Evolutionary conservation across 2,329 filamentous ascomycete genomes (phyloP), one percentile per base, ranked within the genome.

Genomic region (Pseudocercospora fijiensis): DNA sequence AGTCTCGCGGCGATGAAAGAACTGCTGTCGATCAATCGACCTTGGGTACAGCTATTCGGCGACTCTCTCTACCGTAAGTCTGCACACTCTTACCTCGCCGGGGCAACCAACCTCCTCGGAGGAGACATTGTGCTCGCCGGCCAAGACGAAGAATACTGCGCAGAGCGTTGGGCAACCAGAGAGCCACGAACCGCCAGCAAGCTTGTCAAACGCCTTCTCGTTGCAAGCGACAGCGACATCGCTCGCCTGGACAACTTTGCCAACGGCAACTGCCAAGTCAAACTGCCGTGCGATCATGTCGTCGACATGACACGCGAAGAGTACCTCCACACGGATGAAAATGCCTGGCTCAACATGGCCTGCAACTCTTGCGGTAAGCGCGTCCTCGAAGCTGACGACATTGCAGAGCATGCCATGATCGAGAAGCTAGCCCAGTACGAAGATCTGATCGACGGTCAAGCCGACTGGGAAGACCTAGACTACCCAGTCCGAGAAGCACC

Each of bases 21-120:
- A 13, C 4, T 63, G 4, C 30, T 63, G 11, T 47, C 45, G 16
- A 47, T 59, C 24, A 20, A 22, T 9, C 52, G 60, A 9, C 64
- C 64, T 30, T 65, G 64, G 60, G 27, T 63, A 4, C 18, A 63
- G 26, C 45, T 65, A 7, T 47, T 65, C 0, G 22, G 18, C 6
- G 64, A 63, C 30, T n/a, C 58, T 1, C 37, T 63, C 0, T 47
- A 58, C 9, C 57, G 64, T 11, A 57, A 28, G 10, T 57, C 57
- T 1, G 57, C 60, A 20, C 57, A 27, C 5, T 41, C 60, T 2
- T 63, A 53, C 26, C 43, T 65, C 4, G 53, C 60, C 11, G 63
- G 60, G 13, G 37, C 56, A 37, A 18, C 26, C 20, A 64, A 22
- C 4, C 52, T 60, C 33, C 41, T 60, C 20, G 62, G 57, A 22